These are phyloP conservation scores for Lachnellula arida DNA, from an alignment of 2,329 filamentous ascomycete species.

Conservation along the genomic window DNA sequence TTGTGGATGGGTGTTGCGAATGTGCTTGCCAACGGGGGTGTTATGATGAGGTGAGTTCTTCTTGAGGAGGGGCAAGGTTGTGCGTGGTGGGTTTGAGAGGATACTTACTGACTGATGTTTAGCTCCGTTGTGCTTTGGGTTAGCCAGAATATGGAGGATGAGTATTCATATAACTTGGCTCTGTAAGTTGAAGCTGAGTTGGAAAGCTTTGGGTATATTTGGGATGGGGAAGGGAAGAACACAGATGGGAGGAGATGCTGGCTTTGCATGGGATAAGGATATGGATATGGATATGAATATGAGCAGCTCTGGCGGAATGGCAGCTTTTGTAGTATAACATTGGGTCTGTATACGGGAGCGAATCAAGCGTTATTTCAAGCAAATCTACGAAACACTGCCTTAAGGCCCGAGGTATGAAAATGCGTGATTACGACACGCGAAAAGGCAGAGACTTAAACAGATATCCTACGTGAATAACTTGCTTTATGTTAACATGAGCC, in stretches of 20 bases:
- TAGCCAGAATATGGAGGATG: conserved; percentile 69
- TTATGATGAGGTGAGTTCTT: conserved; percentile 51
- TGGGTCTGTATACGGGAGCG: not conserved
- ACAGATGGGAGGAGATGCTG: not conserved
- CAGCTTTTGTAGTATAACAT: conserved; percentile 6
- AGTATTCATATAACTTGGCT: conserved; percentile 64
- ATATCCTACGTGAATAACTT: no score
- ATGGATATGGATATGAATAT: not conserved
- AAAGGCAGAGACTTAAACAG: no score
- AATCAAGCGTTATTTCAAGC: not conserved
- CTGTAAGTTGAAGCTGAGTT: conserved; percentile 36
- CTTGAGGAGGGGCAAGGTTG: not conserved
- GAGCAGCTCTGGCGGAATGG: not conserved
- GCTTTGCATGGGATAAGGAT: not conserved
- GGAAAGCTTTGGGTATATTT: not conserved
- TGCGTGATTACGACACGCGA: no score
- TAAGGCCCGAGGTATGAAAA: no score
- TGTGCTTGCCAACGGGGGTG: conserved; percentile 59
- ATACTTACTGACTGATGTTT: conserved; percentile 14
- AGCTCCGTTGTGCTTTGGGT: conserved; percentile 63
- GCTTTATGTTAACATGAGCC: no score
- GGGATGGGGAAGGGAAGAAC: not conserved
- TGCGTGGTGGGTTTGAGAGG: not conserved
- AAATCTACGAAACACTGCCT: no score
- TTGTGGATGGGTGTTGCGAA: conserved; percentile 63